Conservation (phyloP, 768 basidiomycete genomes). For the Mycena crocata region DNA sequence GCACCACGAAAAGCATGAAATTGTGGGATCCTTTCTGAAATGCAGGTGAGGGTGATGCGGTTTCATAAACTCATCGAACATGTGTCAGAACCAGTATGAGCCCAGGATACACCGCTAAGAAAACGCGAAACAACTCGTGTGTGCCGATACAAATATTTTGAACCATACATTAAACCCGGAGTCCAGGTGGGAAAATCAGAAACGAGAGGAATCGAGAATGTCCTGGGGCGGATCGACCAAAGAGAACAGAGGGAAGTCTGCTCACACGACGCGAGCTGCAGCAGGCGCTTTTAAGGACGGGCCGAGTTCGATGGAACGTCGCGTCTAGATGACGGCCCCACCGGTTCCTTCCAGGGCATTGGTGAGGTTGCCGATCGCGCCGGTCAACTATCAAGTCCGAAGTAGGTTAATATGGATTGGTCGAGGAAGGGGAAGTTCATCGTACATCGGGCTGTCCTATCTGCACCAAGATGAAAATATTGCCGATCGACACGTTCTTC, state of each 20-base stretch:
- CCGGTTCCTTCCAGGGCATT: not conserved
- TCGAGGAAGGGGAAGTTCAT: not conserved
- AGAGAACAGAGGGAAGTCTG: not conserved
- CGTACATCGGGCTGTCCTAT: constrained; percentile 35
- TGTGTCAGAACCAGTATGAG: too few species aligned
- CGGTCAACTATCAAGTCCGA: constrained; percentile 2
- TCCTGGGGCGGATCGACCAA: not conserved
- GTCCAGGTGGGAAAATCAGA: not conserved
- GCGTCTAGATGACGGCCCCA: not conserved
- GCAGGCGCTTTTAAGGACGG: too few species aligned
- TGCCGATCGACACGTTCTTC: constrained; percentile 29
- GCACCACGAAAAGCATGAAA: too few species aligned
- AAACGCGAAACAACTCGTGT: constrained; percentile 2
- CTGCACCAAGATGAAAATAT: constrained; percentile 35
- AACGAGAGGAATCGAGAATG: not conserved
- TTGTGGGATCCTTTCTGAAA: too few species aligned
- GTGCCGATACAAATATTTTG: not conserved
- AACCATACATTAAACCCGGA: constrained; percentile 4
- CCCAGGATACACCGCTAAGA: too few species aligned
- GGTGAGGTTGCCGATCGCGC: constrained; percentile 18
- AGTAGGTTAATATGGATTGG: not conserved
- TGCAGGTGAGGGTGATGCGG: too few species aligned
- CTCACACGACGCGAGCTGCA: not conserved
- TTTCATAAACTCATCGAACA: too few species aligned
- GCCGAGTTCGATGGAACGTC: not conserved